Base-by-base conservation (phyloP, 768 basidiomycete genomes). In the Boletus fagicola region DNA sequence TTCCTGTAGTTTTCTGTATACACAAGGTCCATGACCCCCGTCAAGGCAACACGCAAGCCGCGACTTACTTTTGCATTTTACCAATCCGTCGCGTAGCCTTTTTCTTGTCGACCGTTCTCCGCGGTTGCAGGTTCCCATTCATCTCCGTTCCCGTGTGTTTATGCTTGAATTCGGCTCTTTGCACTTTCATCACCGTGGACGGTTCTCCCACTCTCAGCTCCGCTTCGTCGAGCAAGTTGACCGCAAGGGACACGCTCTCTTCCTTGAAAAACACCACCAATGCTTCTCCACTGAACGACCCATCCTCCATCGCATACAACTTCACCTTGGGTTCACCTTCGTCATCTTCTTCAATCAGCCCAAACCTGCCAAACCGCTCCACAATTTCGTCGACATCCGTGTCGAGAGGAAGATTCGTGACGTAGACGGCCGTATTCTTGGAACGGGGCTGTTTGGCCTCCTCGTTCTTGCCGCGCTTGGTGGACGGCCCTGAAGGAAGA, bases 201-300 rank as follows among this genome's bases (percentile, higher is more conserved):
- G 88, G 73, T 45, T 90, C 89, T 2, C 95, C 96, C 24, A 96
- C 65, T 56, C 93, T 78, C 58, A 99, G 76, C 70, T 97, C 94
- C 2, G 92, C 92, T 57, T 98, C 96, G 70, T 98, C 95, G 58
- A 98, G 77, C 52, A 98, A 77, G 62, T 80, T 88, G 59, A 91
- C 68, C 10, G 95, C 96, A 53, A 98, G 78, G 4, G 77, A 74
- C 20, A 98, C 97, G n/a, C 90, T 92, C 58, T 94, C 95, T 70
- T 96, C 94, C 72, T 97, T 97, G 80, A 98, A 96, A 73, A 91
- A 99, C 35, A 98, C 94, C 56, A 99, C 87, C 62, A 98, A 75
- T 3, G 94, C 96, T 63, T 98, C 96, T 39, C 97, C 96, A 63
- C 84, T 97, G 73, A 98, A 97, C 26, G 81, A 69, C 35, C 95